Evolutionary conservation across 1,139 yeast species (phyloP).

Genomic region (Yamadazyma sp.): DNA sequence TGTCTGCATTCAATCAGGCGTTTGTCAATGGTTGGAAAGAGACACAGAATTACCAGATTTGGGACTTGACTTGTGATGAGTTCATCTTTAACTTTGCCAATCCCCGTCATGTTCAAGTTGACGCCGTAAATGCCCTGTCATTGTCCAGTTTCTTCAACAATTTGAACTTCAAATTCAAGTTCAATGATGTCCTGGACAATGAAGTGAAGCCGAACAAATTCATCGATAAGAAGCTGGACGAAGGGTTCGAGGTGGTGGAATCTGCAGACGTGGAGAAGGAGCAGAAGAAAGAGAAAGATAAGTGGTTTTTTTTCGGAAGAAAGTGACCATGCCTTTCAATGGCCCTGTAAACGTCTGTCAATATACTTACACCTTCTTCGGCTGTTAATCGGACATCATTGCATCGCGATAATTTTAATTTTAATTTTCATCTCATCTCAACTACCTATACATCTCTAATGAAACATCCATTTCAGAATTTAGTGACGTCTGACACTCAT

Average conservation of each 20-base stretch:
- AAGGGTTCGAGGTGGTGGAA: conserved; percentile 6
- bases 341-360: no score
- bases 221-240: conserved; percentile 9
- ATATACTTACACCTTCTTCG: no score
- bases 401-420: conserved; percentile 3
- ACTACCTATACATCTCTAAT: no score
- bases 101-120: conserved; percentile 60
- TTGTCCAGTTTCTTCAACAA: conserved; percentile 26
- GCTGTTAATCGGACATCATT: no score
- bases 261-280: background rate
- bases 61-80: conserved; percentile 77
- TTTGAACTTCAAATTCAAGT: conserved; percentile 20
- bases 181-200: conserved; percentile 11
- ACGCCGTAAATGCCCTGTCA: conserved; percentile 13
- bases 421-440: conserved; percentile 11
- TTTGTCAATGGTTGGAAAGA: conserved; percentile 67
- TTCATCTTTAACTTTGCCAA: conserved; percentile 85
- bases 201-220: conserved; percentile 16
- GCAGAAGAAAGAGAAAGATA: conserved; percentile 8
- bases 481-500: conserved; percentile 44
- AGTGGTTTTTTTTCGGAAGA: conserved; percentile 14
- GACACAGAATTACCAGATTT: conserved; percentile 68
- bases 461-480: conserved; percentile 71
- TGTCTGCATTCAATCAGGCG: conserved; percentile 44
- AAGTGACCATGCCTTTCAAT: no score